These are phyloP conservation scores for Oxyria digyna DNA, from an alignment of 148 eudicot genomes.

Conservation along the genomic window DNA sequence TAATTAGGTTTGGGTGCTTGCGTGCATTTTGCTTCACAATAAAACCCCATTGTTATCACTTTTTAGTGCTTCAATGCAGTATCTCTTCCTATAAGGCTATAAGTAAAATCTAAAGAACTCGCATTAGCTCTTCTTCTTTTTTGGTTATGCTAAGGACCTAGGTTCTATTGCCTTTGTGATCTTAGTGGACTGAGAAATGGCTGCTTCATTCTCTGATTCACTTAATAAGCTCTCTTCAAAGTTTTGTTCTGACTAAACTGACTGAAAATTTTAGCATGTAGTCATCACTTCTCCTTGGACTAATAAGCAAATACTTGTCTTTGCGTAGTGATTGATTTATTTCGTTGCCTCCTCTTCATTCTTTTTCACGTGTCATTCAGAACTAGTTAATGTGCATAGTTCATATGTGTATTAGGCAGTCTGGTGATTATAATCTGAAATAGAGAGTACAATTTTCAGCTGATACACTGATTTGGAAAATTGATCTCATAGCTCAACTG, in stretches of 20 bases:
- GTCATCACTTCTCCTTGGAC: not conserved
- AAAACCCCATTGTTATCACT: not conserved
- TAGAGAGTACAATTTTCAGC: not conserved
- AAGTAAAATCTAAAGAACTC: not conserved
- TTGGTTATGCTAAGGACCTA: not conserved
- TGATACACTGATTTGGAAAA: not conserved
- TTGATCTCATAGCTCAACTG: not conserved
- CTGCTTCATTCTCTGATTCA: not conserved
- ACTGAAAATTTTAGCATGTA: not conserved
- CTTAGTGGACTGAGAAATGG: not conserved
- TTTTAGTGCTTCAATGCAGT: not conserved
- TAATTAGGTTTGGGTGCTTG: not conserved
- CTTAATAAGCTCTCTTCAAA: not conserved
- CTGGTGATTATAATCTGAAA: not conserved
- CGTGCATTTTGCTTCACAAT: not conserved
- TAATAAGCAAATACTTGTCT: not conserved
- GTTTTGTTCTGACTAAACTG: not conserved
- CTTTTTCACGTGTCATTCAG: not conserved
- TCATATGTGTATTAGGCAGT: not conserved
- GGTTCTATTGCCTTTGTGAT: not conserved
- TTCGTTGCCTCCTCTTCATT: not conserved
- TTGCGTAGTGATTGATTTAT: not conserved
- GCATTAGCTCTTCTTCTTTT: not conserved
- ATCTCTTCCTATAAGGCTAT: not conserved
- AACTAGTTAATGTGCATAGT: not conserved